Conservation (phyloP, 2,329 filamentous ascomycete genomes). For the Colletotrichum chrysophilum region DNA sequence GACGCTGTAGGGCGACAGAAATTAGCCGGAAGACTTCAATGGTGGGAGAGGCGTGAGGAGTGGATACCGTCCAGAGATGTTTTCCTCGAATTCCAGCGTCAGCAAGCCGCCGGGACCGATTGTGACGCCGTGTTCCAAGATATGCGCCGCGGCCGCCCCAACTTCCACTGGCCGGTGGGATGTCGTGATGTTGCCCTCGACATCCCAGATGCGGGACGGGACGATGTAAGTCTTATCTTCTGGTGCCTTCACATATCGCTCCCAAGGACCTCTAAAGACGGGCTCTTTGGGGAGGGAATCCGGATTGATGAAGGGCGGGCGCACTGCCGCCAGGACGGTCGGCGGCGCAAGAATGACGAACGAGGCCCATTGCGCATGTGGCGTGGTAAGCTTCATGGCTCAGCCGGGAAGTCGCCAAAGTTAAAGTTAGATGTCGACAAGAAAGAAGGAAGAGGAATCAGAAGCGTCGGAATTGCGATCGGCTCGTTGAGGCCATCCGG, state of each 20-base stretch:
- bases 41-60: not conserved
- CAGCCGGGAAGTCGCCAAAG: not conserved
- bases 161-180: slow-evolving; percentile 1
- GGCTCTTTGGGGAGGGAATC: slow-evolving; percentile 32
- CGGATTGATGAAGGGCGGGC: slow-evolving; percentile 23
- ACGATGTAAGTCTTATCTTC: slow-evolving; percentile 36
- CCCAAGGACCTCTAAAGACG: slow-evolving; percentile 44
- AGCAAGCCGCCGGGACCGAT: slow-evolving; percentile 37
- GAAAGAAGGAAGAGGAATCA: not conserved
- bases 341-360: not conserved
- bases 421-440: not conserved
- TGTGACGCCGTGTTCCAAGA: slow-evolving; percentile 24
- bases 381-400: not conserved
- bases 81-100: slow-evolving; percentile 44
- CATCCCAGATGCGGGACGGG: slow-evolving; percentile 35
- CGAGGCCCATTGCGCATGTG: not conserved
- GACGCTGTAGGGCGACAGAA: slow-evolving; percentile 26
- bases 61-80: slow-evolving; percentile 41
- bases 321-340: not conserved
- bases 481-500: slow-evolving; percentile 1
- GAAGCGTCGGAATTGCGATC: not conserved
- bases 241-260: slow-evolving; percentile 40
- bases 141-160: slow-evolving; percentile 6
- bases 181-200: slow-evolving; percentile 35
- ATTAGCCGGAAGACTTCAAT: not conserved